Evolutionary conservation across 2,329 filamentous ascomycete genomes (phyloP).

Genomic region (Huntiella abstrusa): DNA sequence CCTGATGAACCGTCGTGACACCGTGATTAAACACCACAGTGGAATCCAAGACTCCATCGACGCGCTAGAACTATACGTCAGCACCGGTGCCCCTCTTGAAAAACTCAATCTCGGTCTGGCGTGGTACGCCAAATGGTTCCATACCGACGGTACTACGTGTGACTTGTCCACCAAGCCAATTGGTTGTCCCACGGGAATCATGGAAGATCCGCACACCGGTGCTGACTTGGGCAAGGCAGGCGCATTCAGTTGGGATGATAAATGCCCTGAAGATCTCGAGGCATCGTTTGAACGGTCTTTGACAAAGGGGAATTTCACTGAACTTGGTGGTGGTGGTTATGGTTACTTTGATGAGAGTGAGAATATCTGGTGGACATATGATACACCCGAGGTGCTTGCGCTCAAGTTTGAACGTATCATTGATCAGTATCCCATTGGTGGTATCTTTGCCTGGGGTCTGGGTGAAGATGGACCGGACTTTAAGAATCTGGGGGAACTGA

Average conservation of each 20-base stretch:
- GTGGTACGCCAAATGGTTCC: slow-evolving; percentile 50
- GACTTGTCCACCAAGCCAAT: slow-evolving; percentile 19
- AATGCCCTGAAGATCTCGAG: slow-evolving; percentile 31
- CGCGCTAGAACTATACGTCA: slow-evolving; percentile 39
- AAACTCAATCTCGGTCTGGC: slow-evolving; percentile 46
- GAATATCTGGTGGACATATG: slow-evolving; percentile 56
- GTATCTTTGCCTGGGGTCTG: slow-evolving; percentile 58
- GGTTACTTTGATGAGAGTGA: slow-evolving; percentile 46
- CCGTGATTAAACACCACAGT: slow-evolving; percentile 43
- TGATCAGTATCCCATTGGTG: slow-evolving; percentile 36
- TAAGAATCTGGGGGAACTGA: slow-evolving; percentile 20
- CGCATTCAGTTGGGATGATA: slow-evolving; percentile 40
- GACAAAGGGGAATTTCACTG: slow-evolving; percentile 34
- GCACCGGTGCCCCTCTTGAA: slow-evolving; percentile 28
- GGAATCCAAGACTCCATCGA: slow-evolving; percentile 36
- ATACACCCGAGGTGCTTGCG: slow-evolving; percentile 40
- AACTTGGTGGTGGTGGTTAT: slow-evolving; percentile 34
- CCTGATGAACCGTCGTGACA: slow-evolving; percentile 50
- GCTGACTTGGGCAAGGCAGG: slow-evolving; percentile 37
- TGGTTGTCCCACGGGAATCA: slow-evolving; percentile 33
- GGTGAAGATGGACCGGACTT: slow-evolving; percentile 42
- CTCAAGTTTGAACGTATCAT: slow-evolving; percentile 45
- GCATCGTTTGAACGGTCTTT: slow-evolving; percentile 39
- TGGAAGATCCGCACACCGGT: slow-evolving; percentile 40
- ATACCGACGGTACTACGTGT: slow-evolving; percentile 26